Conservation (phyloP, 495 filamentous ascomycete genomes). For the Neurospora cerealis region DNA sequence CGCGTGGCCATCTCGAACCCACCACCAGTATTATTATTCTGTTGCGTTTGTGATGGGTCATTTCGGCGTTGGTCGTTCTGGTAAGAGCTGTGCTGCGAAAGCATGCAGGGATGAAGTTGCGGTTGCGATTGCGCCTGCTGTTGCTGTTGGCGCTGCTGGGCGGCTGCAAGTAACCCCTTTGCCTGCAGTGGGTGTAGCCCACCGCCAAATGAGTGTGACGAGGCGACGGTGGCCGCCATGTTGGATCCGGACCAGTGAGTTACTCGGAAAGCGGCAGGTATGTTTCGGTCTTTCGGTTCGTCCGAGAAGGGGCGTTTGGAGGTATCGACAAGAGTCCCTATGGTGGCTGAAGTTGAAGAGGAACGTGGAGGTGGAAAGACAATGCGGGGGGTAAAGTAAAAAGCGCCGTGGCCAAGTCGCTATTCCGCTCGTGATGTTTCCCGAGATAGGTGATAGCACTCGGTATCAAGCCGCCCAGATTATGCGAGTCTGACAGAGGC, state of each 20-base stretch:
- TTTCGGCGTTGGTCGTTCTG: not conserved
- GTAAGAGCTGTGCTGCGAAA: not conserved
- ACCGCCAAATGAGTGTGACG: constrained; percentile 16
- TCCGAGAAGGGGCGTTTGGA: not conserved
- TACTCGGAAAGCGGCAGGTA: not conserved
- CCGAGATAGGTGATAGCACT: not conserved
- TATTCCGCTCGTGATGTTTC: not conserved
- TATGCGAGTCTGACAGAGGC: not conserved
- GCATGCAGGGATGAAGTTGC: constrained; percentile 3
- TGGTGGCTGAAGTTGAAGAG: not conserved
- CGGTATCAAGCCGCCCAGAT: not conserved
- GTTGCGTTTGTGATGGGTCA: not conserved
- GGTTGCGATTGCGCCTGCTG: constrained; percentile 11
- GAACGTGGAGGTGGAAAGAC: not conserved
- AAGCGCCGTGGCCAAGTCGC: not conserved
- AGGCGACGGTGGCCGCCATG: constrained; percentile 26
- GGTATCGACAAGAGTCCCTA: not conserved
- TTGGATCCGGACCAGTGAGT: not conserved
- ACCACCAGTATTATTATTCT: not conserved
- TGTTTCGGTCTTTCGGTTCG: not conserved
- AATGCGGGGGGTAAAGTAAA: not conserved
- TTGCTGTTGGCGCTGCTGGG: constrained; percentile 10
- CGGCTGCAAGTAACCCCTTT: constrained; percentile 10
- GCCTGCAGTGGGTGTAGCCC: constrained; percentile 25
- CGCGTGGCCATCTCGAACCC: constrained; percentile 13